Conservation (phyloP, 306 rosid species). For the Trifolium repens region DNA sequence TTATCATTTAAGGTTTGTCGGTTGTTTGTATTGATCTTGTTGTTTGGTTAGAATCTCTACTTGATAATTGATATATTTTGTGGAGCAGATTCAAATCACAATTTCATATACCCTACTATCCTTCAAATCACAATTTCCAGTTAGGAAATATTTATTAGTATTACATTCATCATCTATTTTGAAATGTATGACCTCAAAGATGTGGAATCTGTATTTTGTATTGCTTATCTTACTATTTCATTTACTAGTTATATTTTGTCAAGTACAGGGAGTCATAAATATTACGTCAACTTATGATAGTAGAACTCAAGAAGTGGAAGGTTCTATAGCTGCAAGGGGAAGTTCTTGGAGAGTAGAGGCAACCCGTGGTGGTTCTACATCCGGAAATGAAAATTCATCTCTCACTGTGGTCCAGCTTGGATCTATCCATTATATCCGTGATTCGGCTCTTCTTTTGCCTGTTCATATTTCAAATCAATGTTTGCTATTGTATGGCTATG, state of each 20-base stretch:
- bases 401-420: constrained; percentile 96
- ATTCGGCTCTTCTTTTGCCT: constrained; percentile 92
- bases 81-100: background rate
- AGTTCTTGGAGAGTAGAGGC: constrained; percentile 98
- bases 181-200: constrained; percentile 2
- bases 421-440: constrained; percentile 88
- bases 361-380: constrained; percentile 74
- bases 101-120: constrained; percentile 12
- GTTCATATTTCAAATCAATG: constrained; percentile 95
- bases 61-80: constrained; percentile 28
- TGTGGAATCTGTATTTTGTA: constrained; percentile 23
- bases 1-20: background rate
- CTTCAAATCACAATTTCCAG: constrained; percentile 7
- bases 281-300: constrained; percentile 84
- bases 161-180: constrained; percentile 2
- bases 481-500: constrained; percentile 98
- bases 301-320: constrained; percentile 83
- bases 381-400: constrained; percentile 81
- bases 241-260: constrained; percentile 38
- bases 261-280: constrained; percentile 73
- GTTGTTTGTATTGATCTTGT: background rate
- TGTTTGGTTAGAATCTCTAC: constrained; percentile 25
- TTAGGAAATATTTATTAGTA: background rate
- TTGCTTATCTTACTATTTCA: constrained; percentile 29
- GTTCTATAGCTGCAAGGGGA: constrained; percentile 90